Evolutionary conservation across 768 basidiomycete genomes (phyloP).

Genomic region (Suillus americanus): DNA sequence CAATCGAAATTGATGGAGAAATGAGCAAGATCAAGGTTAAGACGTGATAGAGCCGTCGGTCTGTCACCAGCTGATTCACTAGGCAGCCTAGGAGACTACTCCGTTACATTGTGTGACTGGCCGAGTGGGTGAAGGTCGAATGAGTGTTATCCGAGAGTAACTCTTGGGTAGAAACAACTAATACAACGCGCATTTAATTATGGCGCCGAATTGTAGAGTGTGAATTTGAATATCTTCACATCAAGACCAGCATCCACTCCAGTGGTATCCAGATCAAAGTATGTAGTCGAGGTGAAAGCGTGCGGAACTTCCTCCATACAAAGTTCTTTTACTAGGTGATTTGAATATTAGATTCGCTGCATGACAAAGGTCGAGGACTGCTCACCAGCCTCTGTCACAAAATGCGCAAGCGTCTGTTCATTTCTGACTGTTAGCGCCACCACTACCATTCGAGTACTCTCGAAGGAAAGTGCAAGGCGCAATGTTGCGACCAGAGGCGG

Average conservation of each 20-base stretch:
- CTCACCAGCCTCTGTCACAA: constrained; percentile 39
- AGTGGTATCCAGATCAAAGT: constrained; percentile 24
- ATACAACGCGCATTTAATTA: neutral
- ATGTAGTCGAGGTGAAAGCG: constrained; percentile 9
- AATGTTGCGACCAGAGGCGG: constrained; percentile 55
- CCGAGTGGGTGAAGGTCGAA: neutral
- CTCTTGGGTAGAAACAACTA: neutral
- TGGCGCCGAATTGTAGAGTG: neutral
- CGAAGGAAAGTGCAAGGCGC: constrained; percentile 25
- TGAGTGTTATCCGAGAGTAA: neutral
- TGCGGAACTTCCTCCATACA: constrained; percentile 28
- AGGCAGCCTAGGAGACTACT: neutral
- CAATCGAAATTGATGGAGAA: neutral
- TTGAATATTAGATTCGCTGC: constrained; percentile 1
- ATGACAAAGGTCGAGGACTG: neutral
- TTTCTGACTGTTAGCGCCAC: constrained; percentile 55
- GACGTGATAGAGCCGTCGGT: neutral
- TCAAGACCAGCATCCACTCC: constrained; percentile 34
- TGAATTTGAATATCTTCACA: constrained; percentile 49
- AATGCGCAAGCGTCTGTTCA: constrained; percentile 46
- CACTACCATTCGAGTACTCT: constrained; percentile 19
- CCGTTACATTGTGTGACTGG: neutral
- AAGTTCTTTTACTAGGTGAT: constrained; percentile 21
- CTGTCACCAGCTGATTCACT: neutral
- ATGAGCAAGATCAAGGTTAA: neutral